Evolutionary conservation across 2,329 filamentous ascomycete species (phyloP).

Genomic region (Boeremia exigua): DNA sequence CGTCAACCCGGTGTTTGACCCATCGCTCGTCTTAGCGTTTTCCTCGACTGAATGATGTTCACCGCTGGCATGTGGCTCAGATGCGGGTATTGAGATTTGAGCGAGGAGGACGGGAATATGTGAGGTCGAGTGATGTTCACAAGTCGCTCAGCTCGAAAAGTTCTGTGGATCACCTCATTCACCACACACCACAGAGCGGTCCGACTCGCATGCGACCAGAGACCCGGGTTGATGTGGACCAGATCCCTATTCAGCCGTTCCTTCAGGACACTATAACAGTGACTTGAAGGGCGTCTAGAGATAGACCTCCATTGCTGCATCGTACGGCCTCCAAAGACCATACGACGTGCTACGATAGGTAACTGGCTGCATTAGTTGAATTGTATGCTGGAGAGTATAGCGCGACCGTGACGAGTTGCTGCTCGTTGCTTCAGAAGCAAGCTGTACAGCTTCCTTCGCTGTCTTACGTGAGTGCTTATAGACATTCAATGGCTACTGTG

Average conservation of each 20-base stretch:
- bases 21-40: not conserved
- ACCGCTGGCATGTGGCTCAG: not conserved
- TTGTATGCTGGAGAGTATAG: no score
- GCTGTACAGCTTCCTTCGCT: no score
- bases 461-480: no score
- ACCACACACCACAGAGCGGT: not conserved
- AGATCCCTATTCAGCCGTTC: not conserved
- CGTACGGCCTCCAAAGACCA: no score
- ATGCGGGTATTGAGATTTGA: not conserved
- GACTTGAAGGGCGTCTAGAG: not conserved
- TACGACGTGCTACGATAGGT: no score
- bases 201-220: constrained; percentile 6
- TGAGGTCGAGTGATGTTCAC: not conserved
- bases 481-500: no score
- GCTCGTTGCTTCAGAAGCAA: no score
- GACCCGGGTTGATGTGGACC: not conserved
- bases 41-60: not conserved
- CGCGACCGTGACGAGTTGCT: no score
- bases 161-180: not conserved
- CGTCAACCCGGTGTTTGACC: not conserved
- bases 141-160: not conserved
- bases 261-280: not conserved
- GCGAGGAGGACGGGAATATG: not conserved
- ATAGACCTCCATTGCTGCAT: no score
- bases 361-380: no score